Evolutionary conservation across 768 basidiomycete genomes (phyloP), one percentile per base, ranked within the genome.

Genomic region (Gymnopilus junonius): DNA sequence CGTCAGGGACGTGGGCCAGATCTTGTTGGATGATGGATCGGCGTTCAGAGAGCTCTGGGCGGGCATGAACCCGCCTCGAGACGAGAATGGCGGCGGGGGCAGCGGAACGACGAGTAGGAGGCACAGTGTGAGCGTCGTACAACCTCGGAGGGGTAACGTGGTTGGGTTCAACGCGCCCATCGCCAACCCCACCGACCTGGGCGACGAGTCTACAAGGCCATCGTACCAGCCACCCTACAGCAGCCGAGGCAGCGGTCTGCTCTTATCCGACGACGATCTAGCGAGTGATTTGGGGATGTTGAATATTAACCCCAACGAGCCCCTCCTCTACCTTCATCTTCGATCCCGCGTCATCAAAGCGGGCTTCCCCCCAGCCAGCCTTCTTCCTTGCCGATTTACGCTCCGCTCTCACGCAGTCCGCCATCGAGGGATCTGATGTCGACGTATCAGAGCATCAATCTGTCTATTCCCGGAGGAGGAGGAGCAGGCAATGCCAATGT

Each of bases 101-200:
- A 94, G 92, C 67, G 93, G 92, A 2, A 90, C 92, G 4, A 93
- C 93, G 7, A 93, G 91, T 67, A 79, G 93, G 37, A 80, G 93
- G 20, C 93, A 94, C 66, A 93, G 91, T 62, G 92, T 94, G 67
- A 91, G 89, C 64, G 86, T 93, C 68, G 91, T 93, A 12, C 93
- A 92, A 71, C 90, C 91, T 0, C 81, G 89, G 4, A 76, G 89
- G 51, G 79, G 86, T 4, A 85, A 85, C 58, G 78, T 89, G 53
- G 85, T 90, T 14, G 91, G 90, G 2, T 92, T 92, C 75, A 87
- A 84, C 64, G 87, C 83, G 1, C 84, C 88, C 0, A 84, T 82
- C 1, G 73, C 67, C 17, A 84, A 85, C 20, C 40, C 40, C 51
- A 71, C 64, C 20, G 60, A 68, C 15, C 48, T 51, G 29, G 48